These are phyloP conservation scores for Neonectria ditissima DNA, from an alignment of 2,329 filamentous ascomycete genomes.

Conservation along the genomic window DNA sequence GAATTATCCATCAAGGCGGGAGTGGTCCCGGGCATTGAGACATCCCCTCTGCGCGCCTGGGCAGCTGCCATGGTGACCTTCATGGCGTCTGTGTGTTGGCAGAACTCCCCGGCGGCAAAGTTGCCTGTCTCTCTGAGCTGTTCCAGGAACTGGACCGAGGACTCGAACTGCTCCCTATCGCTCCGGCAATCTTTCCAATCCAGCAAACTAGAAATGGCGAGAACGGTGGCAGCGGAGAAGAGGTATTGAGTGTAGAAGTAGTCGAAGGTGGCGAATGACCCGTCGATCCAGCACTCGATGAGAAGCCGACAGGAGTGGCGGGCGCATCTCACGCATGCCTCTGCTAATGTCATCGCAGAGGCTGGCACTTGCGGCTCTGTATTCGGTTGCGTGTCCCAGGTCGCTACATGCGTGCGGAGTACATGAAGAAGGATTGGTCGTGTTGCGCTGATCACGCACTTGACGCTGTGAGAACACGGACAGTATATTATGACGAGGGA, in stretches of 20 bases:
- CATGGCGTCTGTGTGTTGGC: conserved; percentile 54
- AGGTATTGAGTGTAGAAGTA: conserved; percentile 61
- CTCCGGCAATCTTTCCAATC: conserved; percentile 45
- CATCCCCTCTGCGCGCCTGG: conserved; percentile 34
- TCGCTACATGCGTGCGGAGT: conserved; percentile 46
- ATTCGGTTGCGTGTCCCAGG: conserved; percentile 38
- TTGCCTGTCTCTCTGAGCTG: conserved; percentile 56
- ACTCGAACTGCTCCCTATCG: conserved; percentile 56
- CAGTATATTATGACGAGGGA: rapidly evolving
- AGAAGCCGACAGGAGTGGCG: conserved; percentile 57
- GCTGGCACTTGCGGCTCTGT: conserved; percentile 44
- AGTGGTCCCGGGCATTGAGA: conserved; percentile 9
- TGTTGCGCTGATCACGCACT: conserved; percentile 51
- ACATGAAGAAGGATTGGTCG: conserved; percentile 51
- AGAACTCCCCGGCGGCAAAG: conserved; percentile 56
- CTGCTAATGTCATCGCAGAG: conserved; percentile 53
- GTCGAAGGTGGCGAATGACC: conserved; percentile 59
- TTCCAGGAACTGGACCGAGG: conserved; percentile 52
- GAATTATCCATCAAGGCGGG: conserved; percentile 25
- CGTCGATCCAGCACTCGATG: conserved; percentile 59
- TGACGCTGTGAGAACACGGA: background rate
- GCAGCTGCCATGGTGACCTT: conserved; percentile 44
- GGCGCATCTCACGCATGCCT: conserved; percentile 59
- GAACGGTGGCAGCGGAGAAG: conserved; percentile 58
- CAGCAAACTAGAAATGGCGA: conserved; percentile 57